Base-by-base conservation (phyloP, 768 basidiomycete species). In the Pulveroboletus sp. region DNA sequence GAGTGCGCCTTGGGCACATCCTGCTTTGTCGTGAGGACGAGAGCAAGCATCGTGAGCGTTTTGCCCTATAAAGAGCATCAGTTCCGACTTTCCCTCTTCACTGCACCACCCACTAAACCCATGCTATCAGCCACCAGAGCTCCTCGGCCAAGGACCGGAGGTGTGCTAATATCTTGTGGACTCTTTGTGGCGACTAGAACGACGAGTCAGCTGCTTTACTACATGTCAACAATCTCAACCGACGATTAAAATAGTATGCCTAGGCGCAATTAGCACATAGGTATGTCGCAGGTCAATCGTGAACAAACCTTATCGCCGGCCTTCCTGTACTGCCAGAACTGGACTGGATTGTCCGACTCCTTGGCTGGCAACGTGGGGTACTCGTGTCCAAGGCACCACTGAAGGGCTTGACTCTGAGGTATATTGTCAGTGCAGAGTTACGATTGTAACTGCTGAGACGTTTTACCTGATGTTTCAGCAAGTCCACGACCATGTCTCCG, bases 111-210 rank as follows among this genome's bases (percentile, higher is more conserved):
- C 59, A 81, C 80, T 48, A 80, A 58, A 47, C 83, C 93, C 93
- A 96, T 96, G 34, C 89, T 87, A 68, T 95, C 93, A 1, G 86
- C 93, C 49, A 88, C 82, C 43, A 95, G 71, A 3, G 89, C 93
- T n/a, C 93, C 93, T 59, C 84, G 73, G 10, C 91, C 91, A 19
- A 94, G 78, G 1, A 57, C 56, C 3, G 92, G 92, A 19, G 68
- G 67, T 2, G 54, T 50, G 2, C 73, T 61, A 0, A 70, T 68
- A 45, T 78, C 73, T 63, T 89, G 89, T 17, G 87, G 89, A 12
- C 82, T 85, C 56, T 85, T 86, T 0, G 93, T 93, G 0, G 86
- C 91, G 49, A 94, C 83, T 87, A 45, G 2, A 51, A 49, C 12
- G 42, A 27, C n/a, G 19, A 16, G 13, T 61, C 7, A 50, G 30